Percentiles rank a stretch among this genome's conserved stretches.
Conservation (phyloP, 208 protist species). For the Leishmania tropica region DNA sequence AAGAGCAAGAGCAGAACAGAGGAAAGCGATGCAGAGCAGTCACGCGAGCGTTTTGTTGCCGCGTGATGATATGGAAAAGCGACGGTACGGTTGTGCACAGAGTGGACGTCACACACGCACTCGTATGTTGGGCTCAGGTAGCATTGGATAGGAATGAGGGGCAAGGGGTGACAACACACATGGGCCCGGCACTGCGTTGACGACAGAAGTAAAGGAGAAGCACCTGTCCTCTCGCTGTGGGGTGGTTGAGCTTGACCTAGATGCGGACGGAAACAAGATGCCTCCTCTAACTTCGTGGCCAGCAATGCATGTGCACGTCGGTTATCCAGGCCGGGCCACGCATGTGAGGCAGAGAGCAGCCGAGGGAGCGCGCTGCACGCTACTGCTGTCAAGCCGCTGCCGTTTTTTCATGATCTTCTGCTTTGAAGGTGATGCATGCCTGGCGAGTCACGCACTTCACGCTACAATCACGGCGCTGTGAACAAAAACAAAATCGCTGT, state of each 20-base stretch:
- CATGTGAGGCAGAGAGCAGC: background rate
- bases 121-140: background rate
- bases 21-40: background rate
- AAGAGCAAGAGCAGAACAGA: background rate
- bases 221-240: background rate
- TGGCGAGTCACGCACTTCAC: background rate
- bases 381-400: background rate
- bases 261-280: background rate
- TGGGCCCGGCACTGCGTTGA: background rate
- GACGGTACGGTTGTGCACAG: background rate
- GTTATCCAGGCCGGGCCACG: background rate
- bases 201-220: background rate
- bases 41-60: background rate
- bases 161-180: background rate
- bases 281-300: background rate
- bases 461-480: background rate
- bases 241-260: background rate
- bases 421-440: background rate
- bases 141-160: background rate
- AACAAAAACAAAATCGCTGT: background rate
- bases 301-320: background rate
- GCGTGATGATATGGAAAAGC: background rate
- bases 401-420: no score
- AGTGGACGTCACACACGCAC: background rate
- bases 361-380: background rate